phyloP scores from a whole-genome alignment of 2,329 filamentous ascomycete genomes.

The Diaporthe eres region DNA sequence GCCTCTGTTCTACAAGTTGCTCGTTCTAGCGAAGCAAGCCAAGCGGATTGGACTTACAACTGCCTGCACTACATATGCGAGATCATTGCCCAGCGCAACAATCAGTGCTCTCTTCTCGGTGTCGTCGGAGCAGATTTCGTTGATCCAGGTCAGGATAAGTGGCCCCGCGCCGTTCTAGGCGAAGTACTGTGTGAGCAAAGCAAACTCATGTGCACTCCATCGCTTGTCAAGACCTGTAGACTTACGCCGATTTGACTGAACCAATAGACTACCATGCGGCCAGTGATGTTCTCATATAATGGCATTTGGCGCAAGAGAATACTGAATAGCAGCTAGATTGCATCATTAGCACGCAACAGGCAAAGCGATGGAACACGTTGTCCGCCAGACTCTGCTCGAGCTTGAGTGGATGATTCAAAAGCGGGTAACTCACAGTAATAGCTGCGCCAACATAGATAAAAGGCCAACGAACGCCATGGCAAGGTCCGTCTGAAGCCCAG shows the following conservation, averaged over 20 bases:
- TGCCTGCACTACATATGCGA: constrained; percentile 52
- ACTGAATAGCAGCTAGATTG: constrained; percentile 49
- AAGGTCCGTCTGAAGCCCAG: constrained; percentile 54
- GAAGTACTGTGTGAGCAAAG: background rate
- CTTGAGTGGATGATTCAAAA: background rate
- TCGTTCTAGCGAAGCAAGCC: background rate
- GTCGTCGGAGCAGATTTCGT: constrained; percentile 51
- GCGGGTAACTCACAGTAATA: constrained; percentile 48
- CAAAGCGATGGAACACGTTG: too few relatives aligned
- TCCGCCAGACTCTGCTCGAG: background rate
- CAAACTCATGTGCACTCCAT: background rate
- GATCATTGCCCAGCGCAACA: constrained; percentile 50
- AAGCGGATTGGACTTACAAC: constrained; percentile 45
- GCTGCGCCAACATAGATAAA: constrained; percentile 56
- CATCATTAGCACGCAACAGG: background rate
- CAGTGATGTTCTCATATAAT: constrained; percentile 52
- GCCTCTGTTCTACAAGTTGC: background rate
- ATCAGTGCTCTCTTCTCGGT: constrained; percentile 51
- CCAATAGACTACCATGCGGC: constrained; percentile 56
- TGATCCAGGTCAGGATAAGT: constrained; percentile 55
- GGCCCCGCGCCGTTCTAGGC: constrained; percentile 52
- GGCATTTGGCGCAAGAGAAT: constrained; percentile 53
- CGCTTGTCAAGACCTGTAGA: background rate
- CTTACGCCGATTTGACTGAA: constrained; percentile 54
- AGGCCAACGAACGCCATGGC: constrained; percentile 52